Percentiles rank a stretch among this genome's conserved stretches.
These are phyloP conservation scores for Colletotrichum lindemuthianum DNA, from an alignment of 2,329 filamentous ascomycete genomes.

Conservation along the genomic window DNA sequence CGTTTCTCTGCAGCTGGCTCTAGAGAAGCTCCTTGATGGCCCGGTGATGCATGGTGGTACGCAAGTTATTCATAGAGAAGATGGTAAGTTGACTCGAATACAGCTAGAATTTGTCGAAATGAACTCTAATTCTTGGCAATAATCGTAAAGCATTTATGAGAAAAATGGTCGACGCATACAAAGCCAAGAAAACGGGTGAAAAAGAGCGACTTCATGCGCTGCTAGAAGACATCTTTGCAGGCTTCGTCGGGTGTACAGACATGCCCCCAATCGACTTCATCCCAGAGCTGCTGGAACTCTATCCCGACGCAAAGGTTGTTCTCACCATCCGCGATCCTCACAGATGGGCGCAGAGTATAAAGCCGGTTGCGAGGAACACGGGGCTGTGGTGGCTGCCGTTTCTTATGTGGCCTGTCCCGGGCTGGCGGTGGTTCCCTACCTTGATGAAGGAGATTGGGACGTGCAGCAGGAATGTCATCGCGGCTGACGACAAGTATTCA, in stretches of 20 bases:
- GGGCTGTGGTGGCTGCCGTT: conserved; percentile 13
- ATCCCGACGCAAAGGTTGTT: conserved; percentile 60
- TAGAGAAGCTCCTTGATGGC: conserved; percentile 57
- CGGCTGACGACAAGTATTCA: not conserved
- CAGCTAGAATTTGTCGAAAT: no score
- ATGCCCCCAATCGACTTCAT: conserved; percentile 53
- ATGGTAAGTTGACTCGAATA: conserved; percentile 40
- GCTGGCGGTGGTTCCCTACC: conserved; percentile 22
- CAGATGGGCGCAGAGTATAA: conserved; percentile 48
- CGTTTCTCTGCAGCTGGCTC: conserved; percentile 58
- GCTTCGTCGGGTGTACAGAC: conserved; percentile 59
- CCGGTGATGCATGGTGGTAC: conserved; percentile 62
- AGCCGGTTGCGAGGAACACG: not conserved
- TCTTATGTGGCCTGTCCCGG: conserved; percentile 6
- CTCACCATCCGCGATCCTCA: conserved; percentile 49
- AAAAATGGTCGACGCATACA: conserved; percentile 10
- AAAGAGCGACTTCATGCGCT: conserved; percentile 42
- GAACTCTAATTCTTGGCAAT: not conserved
- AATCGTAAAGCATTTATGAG: not conserved
- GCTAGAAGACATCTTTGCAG: conserved; percentile 49
- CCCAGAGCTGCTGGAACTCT: conserved; percentile 57
- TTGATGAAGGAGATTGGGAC: not conserved
- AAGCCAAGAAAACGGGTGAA: conserved; percentile 32
- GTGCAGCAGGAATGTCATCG: not conserved
- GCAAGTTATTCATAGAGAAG: conserved; percentile 47